Percentiles rank a stretch among this genome's conserved stretches.
Conservation (phyloP, 2,329 filamentous ascomycete genomes). For the Sporothrix inflata region DNA sequence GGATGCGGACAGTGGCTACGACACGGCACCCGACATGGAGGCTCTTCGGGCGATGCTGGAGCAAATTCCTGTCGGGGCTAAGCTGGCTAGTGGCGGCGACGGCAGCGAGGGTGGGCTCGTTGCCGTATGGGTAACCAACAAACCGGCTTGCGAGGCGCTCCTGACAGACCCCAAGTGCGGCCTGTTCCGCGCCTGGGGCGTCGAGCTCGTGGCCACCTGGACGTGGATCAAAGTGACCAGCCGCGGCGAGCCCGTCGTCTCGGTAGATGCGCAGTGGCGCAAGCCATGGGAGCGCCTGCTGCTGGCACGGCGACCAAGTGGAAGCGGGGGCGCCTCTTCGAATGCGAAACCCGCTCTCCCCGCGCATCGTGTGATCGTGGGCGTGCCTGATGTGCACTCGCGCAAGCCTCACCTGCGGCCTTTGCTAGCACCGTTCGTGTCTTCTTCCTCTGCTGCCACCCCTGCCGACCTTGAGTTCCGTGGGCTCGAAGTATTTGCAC, state of each 20-base stretch:
- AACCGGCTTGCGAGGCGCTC: slow-evolving; percentile 60
- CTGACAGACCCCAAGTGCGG: slow-evolving; percentile 53
- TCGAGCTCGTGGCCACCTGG: slow-evolving; percentile 72
- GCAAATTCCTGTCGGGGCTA: slow-evolving; percentile 58
- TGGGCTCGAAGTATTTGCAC: slow-evolving; percentile 76
- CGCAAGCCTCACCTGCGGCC: slow-evolving; percentile 72
- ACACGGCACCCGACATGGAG: slow-evolving; percentile 47
- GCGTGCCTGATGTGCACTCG: slow-evolving; percentile 76
- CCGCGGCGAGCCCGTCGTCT: slow-evolving; percentile 65
- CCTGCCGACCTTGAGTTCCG: slow-evolving; percentile 55
- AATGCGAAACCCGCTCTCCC: background rate
- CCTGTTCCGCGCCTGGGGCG: slow-evolving; percentile 68
- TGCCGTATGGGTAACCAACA: slow-evolving; percentile 80
- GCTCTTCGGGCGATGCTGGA: slow-evolving; percentile 56
- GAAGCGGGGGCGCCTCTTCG: slow-evolving; percentile 44
- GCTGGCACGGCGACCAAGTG: slow-evolving; percentile 55
- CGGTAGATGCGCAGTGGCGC: slow-evolving; percentile 64
- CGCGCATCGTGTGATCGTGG: slow-evolving; percentile 62
- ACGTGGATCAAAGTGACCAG: slow-evolving; percentile 75
- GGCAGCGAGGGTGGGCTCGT: slow-evolving; percentile 48
- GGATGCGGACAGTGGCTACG: slow-evolving; percentile 42
- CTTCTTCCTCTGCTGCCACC: background rate
- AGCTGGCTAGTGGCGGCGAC: slow-evolving; percentile 54
- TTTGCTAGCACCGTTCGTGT: slow-evolving; percentile 52
- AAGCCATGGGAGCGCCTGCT: slow-evolving; percentile 78